Evolutionary conservation across 2,329 filamentous ascomycete genomes (phyloP), one percentile per base, ranked within the genome.

Genomic region (Phialocephala subalpina): DNA sequence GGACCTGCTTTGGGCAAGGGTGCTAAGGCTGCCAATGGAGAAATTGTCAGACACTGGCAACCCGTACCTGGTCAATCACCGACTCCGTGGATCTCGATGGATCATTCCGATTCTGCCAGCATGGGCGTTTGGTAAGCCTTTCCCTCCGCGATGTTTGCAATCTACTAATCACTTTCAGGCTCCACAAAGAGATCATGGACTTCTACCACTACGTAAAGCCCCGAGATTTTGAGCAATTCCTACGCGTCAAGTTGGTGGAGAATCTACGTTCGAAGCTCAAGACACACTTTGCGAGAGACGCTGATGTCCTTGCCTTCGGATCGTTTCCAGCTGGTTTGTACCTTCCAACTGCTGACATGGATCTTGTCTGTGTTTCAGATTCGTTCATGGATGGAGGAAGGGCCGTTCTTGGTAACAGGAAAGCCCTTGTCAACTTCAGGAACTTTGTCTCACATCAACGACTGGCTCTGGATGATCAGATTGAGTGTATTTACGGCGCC

Each of bases 121-220:
- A 84, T 85, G 79, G 84, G 82, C 58, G 83, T 85, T 35, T 87
- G 89, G 89, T 89, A 79, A 79, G 83, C 76, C 27, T 40, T 62
- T 18, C 35, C 12, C 56, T 58, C 5, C 20, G n/a, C 42, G 18
- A 33, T 12, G 1, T 45, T 18, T 25, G 12, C 1, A 38, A 25
- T 14, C 29, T 16, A 52, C 70, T 42, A 64, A 72, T 67, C 11
- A 63, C 55, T 67, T 29, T n/a, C 70, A 94, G 92, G 78, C 81
- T 99, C 29, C 94, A 98, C 78, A 93, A 94, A 74, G 96, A 99
- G 78, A 90, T 98, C 52, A 81, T 92, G 35, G 92, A 97, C 73
- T 98, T 97, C 76, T 97, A 94, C 77, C 84, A 94, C 40, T 97
- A 90, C 77, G 91, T 97, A 36, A 88, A 86, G 68, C 96, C 96